phyloP scores from a whole-genome alignment of 768 basidiomycete species.

The Coprinopsis cinerea region DNA sequence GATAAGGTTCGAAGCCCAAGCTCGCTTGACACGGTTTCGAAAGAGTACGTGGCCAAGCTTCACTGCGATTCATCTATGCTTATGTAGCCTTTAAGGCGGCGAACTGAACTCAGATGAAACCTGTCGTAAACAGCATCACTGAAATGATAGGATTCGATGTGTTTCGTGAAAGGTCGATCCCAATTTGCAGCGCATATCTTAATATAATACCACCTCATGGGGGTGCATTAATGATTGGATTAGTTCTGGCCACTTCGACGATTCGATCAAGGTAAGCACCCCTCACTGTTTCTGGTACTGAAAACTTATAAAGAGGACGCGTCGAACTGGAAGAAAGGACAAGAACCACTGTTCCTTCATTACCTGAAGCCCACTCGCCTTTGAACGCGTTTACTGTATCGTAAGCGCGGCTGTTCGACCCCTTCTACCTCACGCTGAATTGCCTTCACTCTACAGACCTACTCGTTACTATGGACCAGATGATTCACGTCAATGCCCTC shows the following conservation, averaged over 20 bases:
- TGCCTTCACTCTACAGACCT: slow-evolving; percentile 7
- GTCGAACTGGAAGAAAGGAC: background rate
- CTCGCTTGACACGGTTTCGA: background rate
- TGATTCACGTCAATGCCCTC: slow-evolving; percentile 61
- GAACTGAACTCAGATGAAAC: slow-evolving; percentile 8
- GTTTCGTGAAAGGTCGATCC: background rate
- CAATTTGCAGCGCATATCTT: background rate
- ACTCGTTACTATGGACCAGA: slow-evolving; percentile 48
- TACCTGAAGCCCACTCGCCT: too few relatives aligned
- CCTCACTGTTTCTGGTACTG: background rate
- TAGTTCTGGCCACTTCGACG: background rate
- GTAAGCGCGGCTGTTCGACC: too few relatives aligned
- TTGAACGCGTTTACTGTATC: too few relatives aligned
- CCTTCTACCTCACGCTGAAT: background rate
- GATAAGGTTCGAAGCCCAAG: background rate
- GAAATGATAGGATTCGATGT: background rate
- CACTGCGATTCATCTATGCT: background rate
- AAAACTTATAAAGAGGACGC: background rate
- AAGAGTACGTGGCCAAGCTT: background rate
- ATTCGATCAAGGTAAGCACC: background rate
- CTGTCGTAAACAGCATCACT: background rate
- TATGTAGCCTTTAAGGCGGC: background rate
- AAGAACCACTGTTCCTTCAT: background rate
- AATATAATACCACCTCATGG: background rate
- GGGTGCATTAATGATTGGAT: background rate